phyloP scores from a whole-genome alignment of 1,139 yeast species.

The Candida tetrigidarum region DNA sequence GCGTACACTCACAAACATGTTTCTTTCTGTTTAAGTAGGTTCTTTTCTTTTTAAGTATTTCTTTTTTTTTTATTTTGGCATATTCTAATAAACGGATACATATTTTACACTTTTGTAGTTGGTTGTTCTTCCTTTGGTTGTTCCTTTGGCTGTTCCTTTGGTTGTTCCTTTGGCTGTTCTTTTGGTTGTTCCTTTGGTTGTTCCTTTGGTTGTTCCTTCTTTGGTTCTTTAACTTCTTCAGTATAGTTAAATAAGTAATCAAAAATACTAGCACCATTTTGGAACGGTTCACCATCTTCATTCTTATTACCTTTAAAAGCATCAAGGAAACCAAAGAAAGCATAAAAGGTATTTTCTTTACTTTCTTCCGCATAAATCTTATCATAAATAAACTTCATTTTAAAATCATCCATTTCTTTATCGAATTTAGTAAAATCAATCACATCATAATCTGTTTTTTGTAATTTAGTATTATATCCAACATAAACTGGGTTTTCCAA shows the following conservation, averaged over 20 bases:
- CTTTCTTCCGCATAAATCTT: constrained; percentile 90
- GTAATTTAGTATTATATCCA: constrained; percentile 73
- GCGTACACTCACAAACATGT: too few species aligned
- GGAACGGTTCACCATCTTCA: constrained; percentile 22
- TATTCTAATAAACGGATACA: not conserved
- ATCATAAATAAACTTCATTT: constrained; percentile 86
- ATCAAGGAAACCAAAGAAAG: constrained; percentile 88
- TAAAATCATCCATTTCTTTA: constrained; percentile 80
- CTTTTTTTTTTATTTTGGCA: not conserved
- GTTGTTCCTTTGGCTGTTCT: too few species aligned
- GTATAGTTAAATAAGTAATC: constrained; percentile 54
- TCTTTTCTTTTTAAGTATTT: too few species aligned
- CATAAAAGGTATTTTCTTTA: constrained; percentile 83
- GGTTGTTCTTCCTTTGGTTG: not conserved
- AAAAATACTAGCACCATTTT: constrained; percentile 48
- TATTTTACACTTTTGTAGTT: not conserved
- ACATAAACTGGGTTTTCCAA: constrained; percentile 93
- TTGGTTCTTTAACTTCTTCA: constrained; percentile 6
- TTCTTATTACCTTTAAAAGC: constrained; percentile 50
- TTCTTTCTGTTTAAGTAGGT: too few species aligned
- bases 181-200: too few species aligned
- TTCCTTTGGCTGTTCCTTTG: not conserved
- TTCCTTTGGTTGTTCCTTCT: not conserved
- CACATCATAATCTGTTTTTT: constrained; percentile 78
- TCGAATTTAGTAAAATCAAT: constrained; percentile 72